Evolutionary conservation across 2,329 filamentous ascomycete species (phyloP).

Genomic region (Ascochyta rabiei): DNA sequence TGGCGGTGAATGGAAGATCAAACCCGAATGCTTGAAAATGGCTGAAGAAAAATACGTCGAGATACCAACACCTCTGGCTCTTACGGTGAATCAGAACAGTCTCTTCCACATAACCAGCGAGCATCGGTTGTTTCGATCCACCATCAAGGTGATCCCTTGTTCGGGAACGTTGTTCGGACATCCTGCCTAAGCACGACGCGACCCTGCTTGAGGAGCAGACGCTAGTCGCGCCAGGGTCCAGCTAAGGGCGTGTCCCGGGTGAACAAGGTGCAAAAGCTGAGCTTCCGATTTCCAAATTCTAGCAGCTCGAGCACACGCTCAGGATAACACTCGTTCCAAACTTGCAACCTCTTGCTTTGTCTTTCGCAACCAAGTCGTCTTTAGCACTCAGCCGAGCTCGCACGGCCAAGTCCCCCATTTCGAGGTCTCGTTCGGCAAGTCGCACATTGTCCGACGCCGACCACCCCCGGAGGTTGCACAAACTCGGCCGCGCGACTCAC

Average conservation of each 20-base stretch:
- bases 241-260: neutral
- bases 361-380: neutral
- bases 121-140: neutral
- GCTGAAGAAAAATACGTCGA: neutral
- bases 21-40: slow-evolving; percentile 2
- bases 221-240: slow-evolving; percentile 6
- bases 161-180: neutral
- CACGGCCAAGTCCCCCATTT: neutral
- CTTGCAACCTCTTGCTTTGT: neutral
- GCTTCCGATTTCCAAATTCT: neutral
- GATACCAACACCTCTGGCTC: neutral
- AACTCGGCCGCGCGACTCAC: slow-evolving; percentile 1
- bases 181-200: slow-evolving; percentile 2
- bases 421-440: neutral
- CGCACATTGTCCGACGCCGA: slow-evolving; percentile 2
- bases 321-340: neutral
- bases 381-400: neutral
- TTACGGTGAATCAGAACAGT: neutral
- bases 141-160: neutral
- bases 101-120: slow-evolving; percentile 4
- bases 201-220: slow-evolving; percentile 6
- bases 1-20: slow-evolving; percentile 1
- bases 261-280: neutral
- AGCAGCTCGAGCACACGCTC: slow-evolving; percentile 5
- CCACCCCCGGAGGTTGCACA: slow-evolving; percentile 1